Percentiles rank a stretch among this genome's conserved stretches.
Conservation (phyloP, 2,329 filamentous ascomycete species). For the Cordyceps fumosorosea region DNA sequence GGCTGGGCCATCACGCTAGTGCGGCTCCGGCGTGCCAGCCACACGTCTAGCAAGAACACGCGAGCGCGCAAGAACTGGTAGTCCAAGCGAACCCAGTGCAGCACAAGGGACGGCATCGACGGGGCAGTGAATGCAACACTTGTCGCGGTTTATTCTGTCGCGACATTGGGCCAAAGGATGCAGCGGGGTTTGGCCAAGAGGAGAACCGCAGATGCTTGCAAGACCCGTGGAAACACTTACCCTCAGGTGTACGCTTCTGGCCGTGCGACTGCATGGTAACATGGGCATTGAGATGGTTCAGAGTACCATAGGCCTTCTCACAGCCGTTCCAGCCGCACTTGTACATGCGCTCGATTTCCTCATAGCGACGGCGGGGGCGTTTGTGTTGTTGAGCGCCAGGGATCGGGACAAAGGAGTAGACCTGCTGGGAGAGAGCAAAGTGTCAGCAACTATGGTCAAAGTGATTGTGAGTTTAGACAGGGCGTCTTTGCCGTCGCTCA, state of each 20-base stretch:
- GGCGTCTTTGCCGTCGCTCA: not conserved
- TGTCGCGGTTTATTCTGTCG: not conserved
- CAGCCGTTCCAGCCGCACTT: conserved; percentile 98
- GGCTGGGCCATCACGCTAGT: conserved; percentile 20
- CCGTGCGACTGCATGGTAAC: conserved; percentile 99
- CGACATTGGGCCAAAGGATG: not conserved
- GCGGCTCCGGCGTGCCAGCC: not conserved
- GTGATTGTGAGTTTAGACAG: not conserved
- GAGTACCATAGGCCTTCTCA: conserved; percentile 95
- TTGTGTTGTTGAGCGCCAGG: conserved; percentile 97
- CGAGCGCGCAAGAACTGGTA: not conserved
- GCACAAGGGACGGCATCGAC: not conserved
- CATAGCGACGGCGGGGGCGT: conserved; percentile 83
- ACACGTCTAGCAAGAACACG: not conserved
- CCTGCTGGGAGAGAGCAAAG: conserved; percentile 47
- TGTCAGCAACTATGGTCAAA: not conserved
- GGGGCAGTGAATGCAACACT: not conserved
- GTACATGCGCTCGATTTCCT: conserved; percentile 99
- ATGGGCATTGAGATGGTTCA: conserved; percentile 96
- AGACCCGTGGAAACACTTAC: conserved; percentile 48
- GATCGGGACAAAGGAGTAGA: conserved; percentile 97
- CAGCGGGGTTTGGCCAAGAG: not conserved
- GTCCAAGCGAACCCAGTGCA: not conserved
- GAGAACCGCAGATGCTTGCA: not conserved
- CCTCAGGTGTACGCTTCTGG: conserved; percentile 90